Percentiles rank a stretch among this genome's conserved stretches.
phyloP scores from a whole-genome alignment of 345 rosid species.

The Bruguiera gymnorhiza region DNA sequence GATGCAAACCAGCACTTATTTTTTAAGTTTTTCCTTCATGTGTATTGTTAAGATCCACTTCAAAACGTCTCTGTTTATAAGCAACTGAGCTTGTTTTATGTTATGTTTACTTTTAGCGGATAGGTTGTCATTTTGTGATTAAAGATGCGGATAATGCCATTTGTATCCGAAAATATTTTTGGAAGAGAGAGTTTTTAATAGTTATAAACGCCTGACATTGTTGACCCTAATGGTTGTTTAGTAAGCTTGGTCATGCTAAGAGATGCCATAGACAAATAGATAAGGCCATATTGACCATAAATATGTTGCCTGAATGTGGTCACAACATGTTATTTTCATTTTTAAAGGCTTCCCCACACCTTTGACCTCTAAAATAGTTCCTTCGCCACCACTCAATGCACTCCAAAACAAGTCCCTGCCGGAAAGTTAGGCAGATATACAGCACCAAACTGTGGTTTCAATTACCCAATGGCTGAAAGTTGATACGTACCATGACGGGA shows the following conservation, averaged over 20 bases:
- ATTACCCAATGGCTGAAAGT: too few species aligned
- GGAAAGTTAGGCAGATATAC: too few species aligned
- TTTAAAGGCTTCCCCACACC: not conserved
- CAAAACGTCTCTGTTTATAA: conserved; percentile 36
- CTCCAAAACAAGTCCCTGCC: not conserved
- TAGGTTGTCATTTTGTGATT: conserved; percentile 43
- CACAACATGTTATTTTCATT: not conserved
- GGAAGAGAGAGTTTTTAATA: not conserved
- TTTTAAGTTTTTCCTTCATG: conserved; percentile 13
- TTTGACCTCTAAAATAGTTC: not conserved
- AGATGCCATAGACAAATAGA: conserved; percentile 21
- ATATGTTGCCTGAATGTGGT: conserved; percentile 15
- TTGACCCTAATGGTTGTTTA: conserved; percentile 8
- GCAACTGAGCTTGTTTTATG: conserved; percentile 24
- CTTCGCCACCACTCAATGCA: not conserved
- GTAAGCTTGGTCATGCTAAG: not conserved
- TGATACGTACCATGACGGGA: too few species aligned
- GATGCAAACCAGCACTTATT: conserved; percentile 19
- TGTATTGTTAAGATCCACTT: conserved; percentile 26
- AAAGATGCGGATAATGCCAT: conserved; percentile 8
- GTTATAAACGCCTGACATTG: not conserved
- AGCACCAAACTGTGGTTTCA: too few species aligned
- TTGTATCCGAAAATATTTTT: not conserved
- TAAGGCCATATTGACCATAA: conserved; percentile 21
- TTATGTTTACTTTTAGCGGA: conserved; percentile 26